These are phyloP conservation scores for Hypomyces rosellus DNA, from an alignment of 2,329 filamentous ascomycete species.

Conservation along the genomic window DNA sequence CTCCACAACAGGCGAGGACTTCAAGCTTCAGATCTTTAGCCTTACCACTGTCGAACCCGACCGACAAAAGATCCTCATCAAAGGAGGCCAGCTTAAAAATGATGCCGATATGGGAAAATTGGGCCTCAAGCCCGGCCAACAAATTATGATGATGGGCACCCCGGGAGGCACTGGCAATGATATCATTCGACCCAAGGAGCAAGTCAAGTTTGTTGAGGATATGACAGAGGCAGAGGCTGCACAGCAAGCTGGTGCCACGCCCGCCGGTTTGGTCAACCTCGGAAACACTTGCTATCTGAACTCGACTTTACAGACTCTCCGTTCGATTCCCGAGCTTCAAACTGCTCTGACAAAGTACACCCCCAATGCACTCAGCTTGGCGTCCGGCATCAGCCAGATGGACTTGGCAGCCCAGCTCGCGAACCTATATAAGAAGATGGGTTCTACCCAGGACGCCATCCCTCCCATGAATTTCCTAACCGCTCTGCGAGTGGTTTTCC, in stretches of 20 bases:
- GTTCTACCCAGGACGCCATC: conserved; percentile 80
- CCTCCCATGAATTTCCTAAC: conserved; percentile 77
- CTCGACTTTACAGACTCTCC: conserved; percentile 87
- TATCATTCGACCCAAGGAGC: conserved; percentile 68
- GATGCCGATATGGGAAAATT: conserved; percentile 81
- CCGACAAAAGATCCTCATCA: conserved; percentile 91
- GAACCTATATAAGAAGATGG: conserved; percentile 84
- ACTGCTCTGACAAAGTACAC: conserved; percentile 61
- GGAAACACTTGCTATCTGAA: conserved; percentile 99
- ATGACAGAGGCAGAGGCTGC: conserved; percentile 95
- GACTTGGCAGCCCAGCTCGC: conserved; percentile 74
- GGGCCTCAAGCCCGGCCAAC: conserved; percentile 77
- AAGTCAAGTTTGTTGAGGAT: conserved; percentile 86
- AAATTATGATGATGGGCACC: conserved; percentile 95
- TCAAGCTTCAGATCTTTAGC: conserved; percentile 94
- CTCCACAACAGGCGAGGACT: conserved; percentile 76
- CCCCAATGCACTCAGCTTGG: conserved; percentile 21
- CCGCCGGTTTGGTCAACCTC: conserved; percentile 82
- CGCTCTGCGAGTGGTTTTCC: conserved; percentile 70
- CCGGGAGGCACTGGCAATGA: conserved; percentile 59
- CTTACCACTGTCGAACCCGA: conserved; percentile 94
- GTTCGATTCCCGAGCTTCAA: conserved; percentile 85
- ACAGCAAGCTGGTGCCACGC: conserved; percentile 73
- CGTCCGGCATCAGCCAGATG: conserved; percentile 45
- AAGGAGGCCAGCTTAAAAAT: conserved; percentile 92